Conservation (phyloP, 148 eudicot genomes). For the Arbutus unedo region DNA sequence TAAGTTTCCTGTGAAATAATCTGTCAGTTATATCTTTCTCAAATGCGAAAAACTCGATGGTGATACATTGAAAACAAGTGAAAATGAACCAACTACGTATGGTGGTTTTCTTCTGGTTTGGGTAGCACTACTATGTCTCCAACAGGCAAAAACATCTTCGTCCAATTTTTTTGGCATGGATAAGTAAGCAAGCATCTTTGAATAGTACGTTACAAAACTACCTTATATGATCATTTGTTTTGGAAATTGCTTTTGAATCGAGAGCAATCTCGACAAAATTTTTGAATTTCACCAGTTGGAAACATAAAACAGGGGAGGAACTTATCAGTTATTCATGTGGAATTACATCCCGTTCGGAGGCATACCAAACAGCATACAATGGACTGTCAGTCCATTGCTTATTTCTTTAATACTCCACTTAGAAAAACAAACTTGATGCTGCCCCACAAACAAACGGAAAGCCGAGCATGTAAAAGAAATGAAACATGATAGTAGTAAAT, state of each 20-base stretch:
- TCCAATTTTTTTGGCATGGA: background rate
- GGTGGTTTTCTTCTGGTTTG: constrained; percentile 5
- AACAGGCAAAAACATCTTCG: background rate
- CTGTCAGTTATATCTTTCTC: constrained; percentile 1
- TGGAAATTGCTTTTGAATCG: background rate
- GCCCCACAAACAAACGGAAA: background rate
- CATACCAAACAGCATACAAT: background rate
- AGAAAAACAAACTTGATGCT: background rate
- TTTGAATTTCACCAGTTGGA: background rate
- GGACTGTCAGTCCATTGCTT: background rate
- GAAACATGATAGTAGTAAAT: background rate
- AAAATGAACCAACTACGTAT: constrained; percentile 1
- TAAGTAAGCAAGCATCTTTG: background rate
- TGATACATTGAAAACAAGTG: background rate
- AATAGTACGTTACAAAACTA: background rate
- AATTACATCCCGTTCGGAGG: background rate
- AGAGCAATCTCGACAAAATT: background rate
- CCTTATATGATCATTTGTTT: background rate
- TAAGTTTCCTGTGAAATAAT: constrained; percentile 61
- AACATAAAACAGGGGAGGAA: background rate
- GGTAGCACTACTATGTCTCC: background rate
- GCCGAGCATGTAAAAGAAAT: background rate
- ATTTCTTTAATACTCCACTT: background rate
- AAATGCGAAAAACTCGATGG: constrained; percentile 3
- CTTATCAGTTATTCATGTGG: background rate